phyloP scores from a whole-genome alignment of 1,139 yeast species.

The Pichia sp. region DNA sequence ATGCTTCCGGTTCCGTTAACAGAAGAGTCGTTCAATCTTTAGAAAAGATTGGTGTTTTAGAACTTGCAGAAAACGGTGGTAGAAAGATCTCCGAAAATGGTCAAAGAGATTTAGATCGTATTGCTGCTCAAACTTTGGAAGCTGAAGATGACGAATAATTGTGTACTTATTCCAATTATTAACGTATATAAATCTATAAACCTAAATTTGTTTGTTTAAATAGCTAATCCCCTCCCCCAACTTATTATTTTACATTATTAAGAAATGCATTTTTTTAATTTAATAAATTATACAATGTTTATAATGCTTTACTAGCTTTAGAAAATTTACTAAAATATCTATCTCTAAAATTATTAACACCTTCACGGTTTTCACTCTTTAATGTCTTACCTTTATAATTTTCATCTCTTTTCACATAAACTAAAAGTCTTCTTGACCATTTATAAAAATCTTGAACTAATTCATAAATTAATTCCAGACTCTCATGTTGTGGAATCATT shows the following conservation, averaged over 20 bases:
- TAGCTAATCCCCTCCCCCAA: constrained; percentile 4
- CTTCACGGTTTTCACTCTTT: constrained; percentile 36
- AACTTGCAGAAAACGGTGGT: constrained; percentile 97
- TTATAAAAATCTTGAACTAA: constrained; percentile 85
- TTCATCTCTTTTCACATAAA: constrained; percentile 64
- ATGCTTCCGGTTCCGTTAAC: constrained; percentile 99
- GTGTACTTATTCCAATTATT: constrained; percentile 8
- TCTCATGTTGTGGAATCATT: constrained; percentile 72
- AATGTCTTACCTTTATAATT: constrained; percentile 53
- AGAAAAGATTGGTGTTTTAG: constrained; percentile 97
- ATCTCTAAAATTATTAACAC: constrained; percentile 62
- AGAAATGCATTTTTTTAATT: neutral
- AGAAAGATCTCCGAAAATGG: constrained; percentile 99
- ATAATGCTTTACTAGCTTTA: constrained; percentile 11
- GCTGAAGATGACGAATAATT: constrained; percentile 60
- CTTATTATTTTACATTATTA: neutral
- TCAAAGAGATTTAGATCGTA: constrained; percentile 99
- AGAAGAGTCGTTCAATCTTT: constrained; percentile 97
- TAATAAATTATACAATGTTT: too few relatives aligned
- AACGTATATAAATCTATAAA: neutral
- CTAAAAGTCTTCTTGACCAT: constrained; percentile 85
- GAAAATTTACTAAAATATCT: constrained; percentile 68
- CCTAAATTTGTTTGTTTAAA: constrained; percentile 2
- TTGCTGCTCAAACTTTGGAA: constrained; percentile 98
- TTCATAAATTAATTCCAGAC: constrained; percentile 62